Conservation (phyloP, 2,329 filamentous ascomycete species). For the Thielaviopsis musarum region DNA sequence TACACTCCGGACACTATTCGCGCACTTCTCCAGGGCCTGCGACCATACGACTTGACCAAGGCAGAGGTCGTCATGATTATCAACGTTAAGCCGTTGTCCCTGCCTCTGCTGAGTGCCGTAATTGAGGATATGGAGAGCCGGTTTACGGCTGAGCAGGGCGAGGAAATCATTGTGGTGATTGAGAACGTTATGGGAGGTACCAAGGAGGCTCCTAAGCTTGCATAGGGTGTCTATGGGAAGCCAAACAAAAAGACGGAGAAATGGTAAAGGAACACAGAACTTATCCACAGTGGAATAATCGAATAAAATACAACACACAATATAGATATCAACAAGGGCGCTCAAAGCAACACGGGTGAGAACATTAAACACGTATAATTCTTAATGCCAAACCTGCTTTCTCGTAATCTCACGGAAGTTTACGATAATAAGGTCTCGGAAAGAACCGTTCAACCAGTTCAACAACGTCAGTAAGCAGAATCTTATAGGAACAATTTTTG, state of each 20-base stretch:
- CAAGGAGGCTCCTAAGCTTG: conserved; percentile 18
- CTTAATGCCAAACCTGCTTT: too few relatives aligned
- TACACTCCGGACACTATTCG: conserved; percentile 37
- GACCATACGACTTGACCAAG: conserved; percentile 45
- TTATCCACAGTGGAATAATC: not conserved
- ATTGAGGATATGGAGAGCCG: conserved; percentile 48
- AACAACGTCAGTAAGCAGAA: too few relatives aligned
- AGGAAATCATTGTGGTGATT: conserved; percentile 39
- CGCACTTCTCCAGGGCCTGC: conserved; percentile 36
- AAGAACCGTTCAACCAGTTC: too few relatives aligned
- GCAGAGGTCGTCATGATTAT: conserved; percentile 52
- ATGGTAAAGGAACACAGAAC: not conserved
- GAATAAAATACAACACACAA: not conserved
- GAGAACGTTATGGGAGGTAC: conserved; percentile 37
- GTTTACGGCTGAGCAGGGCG: conserved; percentile 41
- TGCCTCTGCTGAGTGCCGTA: conserved; percentile 42
- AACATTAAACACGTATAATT: too few relatives aligned
- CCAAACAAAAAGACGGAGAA: not conserved
- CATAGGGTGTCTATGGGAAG: conserved; percentile 5
- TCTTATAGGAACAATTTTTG: too few relatives aligned
- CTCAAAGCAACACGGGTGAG: too few relatives aligned
- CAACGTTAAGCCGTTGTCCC: conserved; percentile 43
- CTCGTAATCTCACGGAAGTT: too few relatives aligned
- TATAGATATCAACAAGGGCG: not conserved
- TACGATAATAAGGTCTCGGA: too few relatives aligned